Conservation (phyloP, 1,284 basidiomycete genomes). For the Blastosporella zonata region DNA sequence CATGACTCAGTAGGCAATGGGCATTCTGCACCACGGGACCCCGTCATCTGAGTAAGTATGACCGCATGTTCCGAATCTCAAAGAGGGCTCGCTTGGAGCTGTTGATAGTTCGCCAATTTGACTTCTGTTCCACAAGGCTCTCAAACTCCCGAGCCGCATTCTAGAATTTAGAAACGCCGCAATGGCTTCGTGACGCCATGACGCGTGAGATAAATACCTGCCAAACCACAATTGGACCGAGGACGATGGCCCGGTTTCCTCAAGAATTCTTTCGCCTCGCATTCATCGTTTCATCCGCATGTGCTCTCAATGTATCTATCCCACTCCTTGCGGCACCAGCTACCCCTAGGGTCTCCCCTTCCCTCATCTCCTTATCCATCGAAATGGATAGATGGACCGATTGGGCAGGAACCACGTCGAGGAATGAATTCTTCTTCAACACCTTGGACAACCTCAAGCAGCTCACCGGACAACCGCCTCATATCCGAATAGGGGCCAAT, state of each 20-base stretch:
- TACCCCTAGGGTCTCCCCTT: conserved; percentile 35
- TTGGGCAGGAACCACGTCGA: conserved; percentile 50
- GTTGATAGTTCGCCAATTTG: too few relatives aligned
- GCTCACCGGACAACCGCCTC: conserved; percentile 54
- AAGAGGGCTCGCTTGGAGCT: too few relatives aligned
- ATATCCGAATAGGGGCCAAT: conserved; percentile 61
- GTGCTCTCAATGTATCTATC: conserved; percentile 27
- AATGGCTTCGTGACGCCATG: not conserved
- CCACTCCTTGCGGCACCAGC: conserved; percentile 23
- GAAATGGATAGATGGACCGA: conserved; percentile 68
- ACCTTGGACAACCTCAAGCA: conserved; percentile 51
- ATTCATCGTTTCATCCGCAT: conserved; percentile 1
- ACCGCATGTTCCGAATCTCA: too few relatives aligned
- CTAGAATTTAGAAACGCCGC: too few relatives aligned
- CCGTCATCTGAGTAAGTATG: too few relatives aligned
- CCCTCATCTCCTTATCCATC: conserved; percentile 62
- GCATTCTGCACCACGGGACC: too few relatives aligned
- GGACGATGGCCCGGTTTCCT: conserved; percentile 1
- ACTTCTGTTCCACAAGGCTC: conserved; percentile 12
- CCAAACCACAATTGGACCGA: not conserved
- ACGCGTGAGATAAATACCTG: not conserved
- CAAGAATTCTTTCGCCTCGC: conserved; percentile 2
- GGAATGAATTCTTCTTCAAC: conserved; percentile 57
- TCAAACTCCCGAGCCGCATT: conserved; percentile 1
- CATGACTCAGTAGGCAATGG: too few relatives aligned